Evolutionary conservation across 257 asterid species (phyloP), one percentile per base, ranked within the genome.

Genomic region (Penstemon barbatus): DNA sequence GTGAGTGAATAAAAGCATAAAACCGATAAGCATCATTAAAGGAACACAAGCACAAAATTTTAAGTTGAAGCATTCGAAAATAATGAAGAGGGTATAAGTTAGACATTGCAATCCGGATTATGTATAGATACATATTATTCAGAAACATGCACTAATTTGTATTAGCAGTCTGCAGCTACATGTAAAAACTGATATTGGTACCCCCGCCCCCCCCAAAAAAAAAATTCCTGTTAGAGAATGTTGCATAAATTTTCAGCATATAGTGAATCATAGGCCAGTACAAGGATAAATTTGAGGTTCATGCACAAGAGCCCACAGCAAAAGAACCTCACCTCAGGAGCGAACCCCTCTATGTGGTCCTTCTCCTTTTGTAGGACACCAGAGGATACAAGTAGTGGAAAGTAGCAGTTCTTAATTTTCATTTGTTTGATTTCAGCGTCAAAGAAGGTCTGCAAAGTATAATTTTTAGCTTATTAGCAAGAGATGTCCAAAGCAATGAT

Each of bases 391-490:
- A 91, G 91, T 45, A 94, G 87, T 11, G 97, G 99, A 68, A 94
- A 94, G 84, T 94, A 94, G 76, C 95, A 85, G 77, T 94, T 90
- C 80, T 89, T 87, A 40, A 91, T 91, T 49, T 94, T 89, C 99
- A 94, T 90, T 76, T 90, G 90, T 89, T 94, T 94, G 76, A 94
- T 90, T 77, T 89, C 97, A 61, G 96, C 87, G 78, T 94, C 93
- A 75, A 89, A 94, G 73, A 94, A 89, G 33, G 73, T 74, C 97
- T 92, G 95, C 61, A 71, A 49, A 25, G 68, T 48, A 43, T 49
- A 4, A 75, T 43, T 42, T 55, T 58, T 9, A 56, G 55, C 42
- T 66, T 38, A 61, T 78, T 69, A 65, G 33, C 2, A 25, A 25
- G 33, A 61, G 36, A 55, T 12, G 42, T 11, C 49, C 50, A 7